Evolutionary conservation across 169 alveolate genomes (phyloP).

Genomic region (Blepharisma undulans): DNA sequence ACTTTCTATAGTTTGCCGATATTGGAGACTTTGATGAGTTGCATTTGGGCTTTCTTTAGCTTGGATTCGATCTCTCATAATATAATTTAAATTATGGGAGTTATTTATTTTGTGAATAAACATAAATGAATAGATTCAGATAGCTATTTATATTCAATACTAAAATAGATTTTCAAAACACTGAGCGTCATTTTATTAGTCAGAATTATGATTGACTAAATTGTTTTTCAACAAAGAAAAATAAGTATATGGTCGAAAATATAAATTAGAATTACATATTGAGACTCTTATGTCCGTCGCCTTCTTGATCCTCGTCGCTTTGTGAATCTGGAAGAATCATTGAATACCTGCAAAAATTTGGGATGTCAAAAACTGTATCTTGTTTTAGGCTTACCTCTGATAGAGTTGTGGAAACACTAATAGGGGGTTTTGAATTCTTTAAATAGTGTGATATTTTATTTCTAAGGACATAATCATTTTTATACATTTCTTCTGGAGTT

Average conservation of each 20-base stretch:
- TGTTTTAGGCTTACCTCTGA: neutral
- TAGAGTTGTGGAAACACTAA: neutral
- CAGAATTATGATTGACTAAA: too few species aligned
- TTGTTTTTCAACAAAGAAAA: too few species aligned
- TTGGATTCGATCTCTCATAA: neutral
- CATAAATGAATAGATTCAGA: neutral
- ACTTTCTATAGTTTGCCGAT: constrained; percentile 30
- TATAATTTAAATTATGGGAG: neutral
- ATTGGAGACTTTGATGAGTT: neutral
- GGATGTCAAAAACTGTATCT: neutral
- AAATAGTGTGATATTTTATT: neutral
- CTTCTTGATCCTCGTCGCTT: neutral
- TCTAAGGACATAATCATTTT: neutral
- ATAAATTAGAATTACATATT: neutral
- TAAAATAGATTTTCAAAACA: too few species aligned
- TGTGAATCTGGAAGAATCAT: neutral
- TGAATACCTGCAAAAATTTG: neutral
- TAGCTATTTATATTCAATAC: neutral
- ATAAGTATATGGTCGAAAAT: too few species aligned
- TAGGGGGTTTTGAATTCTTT: neutral
- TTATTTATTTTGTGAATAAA: neutral
- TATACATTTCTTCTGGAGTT: neutral
- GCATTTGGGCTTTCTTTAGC: neutral
- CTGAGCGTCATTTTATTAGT: too few species aligned
- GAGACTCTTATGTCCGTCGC: neutral